These are phyloP conservation scores for Diaporthe aspalathi DNA, from an alignment of 2,329 filamentous ascomycete species.

Conservation along the genomic window DNA sequence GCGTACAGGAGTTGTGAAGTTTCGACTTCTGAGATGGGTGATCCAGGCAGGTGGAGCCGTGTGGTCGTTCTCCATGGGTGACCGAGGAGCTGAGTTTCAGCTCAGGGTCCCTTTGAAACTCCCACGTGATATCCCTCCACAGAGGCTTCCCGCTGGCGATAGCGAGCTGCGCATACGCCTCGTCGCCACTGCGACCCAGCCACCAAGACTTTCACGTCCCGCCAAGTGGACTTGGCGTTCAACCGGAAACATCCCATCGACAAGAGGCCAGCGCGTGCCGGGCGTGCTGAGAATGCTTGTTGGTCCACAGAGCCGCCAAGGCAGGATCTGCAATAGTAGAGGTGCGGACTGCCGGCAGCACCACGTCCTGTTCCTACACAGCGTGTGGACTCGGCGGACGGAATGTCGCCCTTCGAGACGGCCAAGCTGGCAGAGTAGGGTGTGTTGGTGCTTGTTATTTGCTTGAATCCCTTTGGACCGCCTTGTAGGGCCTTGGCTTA, in stretches of 20 bases:
- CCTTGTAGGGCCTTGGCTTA: slow-evolving; percentile 24
- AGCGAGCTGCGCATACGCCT: slow-evolving; percentile 2
- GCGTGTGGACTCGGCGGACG: slow-evolving; percentile 14
- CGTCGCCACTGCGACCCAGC: slow-evolving; percentile 29
- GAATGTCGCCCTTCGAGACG: slow-evolving; percentile 11
- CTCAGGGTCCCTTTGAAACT: slow-evolving; percentile 33
- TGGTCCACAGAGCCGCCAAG: slow-evolving; percentile 31
- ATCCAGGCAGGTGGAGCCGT: slow-evolving; percentile 37
- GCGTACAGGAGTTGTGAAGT: slow-evolving; percentile 31
- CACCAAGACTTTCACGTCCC: slow-evolving; percentile 31
- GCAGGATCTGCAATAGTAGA: slow-evolving; percentile 23
- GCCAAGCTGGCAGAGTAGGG: slow-evolving; percentile 21
- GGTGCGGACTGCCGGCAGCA: slow-evolving; percentile 25
- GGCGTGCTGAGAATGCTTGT: slow-evolving; percentile 29
- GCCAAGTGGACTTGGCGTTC: slow-evolving; percentile 34
- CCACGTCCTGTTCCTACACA: slow-evolving; percentile 4
- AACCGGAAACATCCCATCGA: slow-evolving; percentile 14
- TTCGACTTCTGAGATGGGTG: slow-evolving; percentile 38
- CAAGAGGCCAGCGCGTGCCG: slow-evolving; percentile 22
- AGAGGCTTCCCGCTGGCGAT: slow-evolving; percentile 14
- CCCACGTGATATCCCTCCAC: slow-evolving; percentile 21
- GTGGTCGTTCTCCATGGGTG: slow-evolving; percentile 34
- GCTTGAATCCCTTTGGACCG: slow-evolving; percentile 23
- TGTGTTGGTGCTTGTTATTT: slow-evolving; percentile 27
- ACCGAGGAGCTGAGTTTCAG: slow-evolving; percentile 37